phyloP scores from a whole-genome alignment of 1,284 basidiomycete genomes.

The Puccinia triticina region DNA sequence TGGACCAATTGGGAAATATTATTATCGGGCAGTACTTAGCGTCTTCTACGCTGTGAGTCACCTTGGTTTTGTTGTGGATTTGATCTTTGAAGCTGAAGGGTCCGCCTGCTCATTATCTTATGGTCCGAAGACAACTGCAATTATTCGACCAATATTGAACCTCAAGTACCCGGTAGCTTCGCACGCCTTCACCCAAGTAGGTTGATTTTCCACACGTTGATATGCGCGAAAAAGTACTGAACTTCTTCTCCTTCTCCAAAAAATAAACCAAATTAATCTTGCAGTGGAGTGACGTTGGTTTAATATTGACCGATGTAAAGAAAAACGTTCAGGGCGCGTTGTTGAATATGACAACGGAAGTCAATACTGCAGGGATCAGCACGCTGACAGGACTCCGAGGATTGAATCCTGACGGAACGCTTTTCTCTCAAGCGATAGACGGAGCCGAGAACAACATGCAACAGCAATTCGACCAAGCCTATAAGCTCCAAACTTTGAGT shows the following conservation, averaged over 20 bases:
- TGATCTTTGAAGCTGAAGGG: background rate
- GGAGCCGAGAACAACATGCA: slow-evolving; percentile 40
- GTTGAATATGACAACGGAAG: slow-evolving; percentile 32
- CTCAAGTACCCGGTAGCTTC: slow-evolving; percentile 43
- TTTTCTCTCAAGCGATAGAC: slow-evolving; percentile 29
- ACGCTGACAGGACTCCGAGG: slow-evolving; percentile 41
- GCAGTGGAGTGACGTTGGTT: slow-evolving; percentile 48
- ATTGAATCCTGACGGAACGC: slow-evolving; percentile 41
- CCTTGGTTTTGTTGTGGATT: background rate
- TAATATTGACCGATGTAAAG: slow-evolving; percentile 36
- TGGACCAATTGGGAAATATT: slow-evolving; percentile 51
- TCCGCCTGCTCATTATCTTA: background rate
- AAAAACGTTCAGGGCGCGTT: slow-evolving; percentile 38
- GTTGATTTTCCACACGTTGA: background rate
- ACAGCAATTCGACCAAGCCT: slow-evolving; percentile 39
- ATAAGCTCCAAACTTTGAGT: slow-evolving; percentile 47
- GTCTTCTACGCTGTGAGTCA: slow-evolving; percentile 49
- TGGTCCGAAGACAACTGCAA: slow-evolving; percentile 39
- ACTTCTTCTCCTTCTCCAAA: background rate
- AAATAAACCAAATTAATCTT: background rate
- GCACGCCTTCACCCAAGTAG: slow-evolving; percentile 42
- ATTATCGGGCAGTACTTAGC: slow-evolving; percentile 50
- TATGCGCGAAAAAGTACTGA: background rate
- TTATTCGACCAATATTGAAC: slow-evolving; percentile 46
- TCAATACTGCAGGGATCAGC: slow-evolving; percentile 40